Evolutionary conservation across 108 stramenopile genomes (phyloP).

Genomic region (Schizochytrium sp.): DNA sequence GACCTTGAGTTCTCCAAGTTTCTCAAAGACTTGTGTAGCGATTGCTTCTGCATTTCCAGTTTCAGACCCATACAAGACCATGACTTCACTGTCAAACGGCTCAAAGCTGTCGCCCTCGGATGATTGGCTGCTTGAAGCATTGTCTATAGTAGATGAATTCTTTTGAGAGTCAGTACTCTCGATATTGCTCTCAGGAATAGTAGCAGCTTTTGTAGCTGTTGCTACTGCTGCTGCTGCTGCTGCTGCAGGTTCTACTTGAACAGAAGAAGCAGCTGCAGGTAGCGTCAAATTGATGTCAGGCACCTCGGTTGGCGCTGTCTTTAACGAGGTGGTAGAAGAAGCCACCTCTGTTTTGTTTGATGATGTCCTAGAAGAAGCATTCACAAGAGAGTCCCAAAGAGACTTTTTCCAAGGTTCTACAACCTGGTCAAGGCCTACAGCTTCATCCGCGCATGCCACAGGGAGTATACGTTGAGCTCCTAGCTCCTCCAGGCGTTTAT

Average conservation of each 20-base stretch:
- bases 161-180: background rate
- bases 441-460: slow-evolving; percentile 87
- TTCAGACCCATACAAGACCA: slow-evolving; percentile 67
- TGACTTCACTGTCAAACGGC: background rate
- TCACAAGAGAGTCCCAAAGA: slow-evolving; percentile 57
- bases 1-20: background rate
- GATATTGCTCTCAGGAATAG: background rate
- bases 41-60: slow-evolving; percentile 69
- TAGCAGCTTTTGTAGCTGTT: background rate
- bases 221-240: background rate
- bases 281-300: background rate
- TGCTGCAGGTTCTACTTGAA: background rate
- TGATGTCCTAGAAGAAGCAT: background rate
- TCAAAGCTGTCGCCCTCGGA: background rate
- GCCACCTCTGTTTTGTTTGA: too few relatives aligned
- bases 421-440: slow-evolving; percentile 84
- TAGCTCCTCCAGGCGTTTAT: slow-evolving; percentile 78
- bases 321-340: too few relatives aligned
- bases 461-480: slow-evolving; percentile 77
- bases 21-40: slow-evolving; percentile 54
- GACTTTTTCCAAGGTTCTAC: slow-evolving; percentile 84
- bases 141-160: background rate
- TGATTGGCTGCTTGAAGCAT: background rate
- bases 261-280: too few relatives aligned
- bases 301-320: background rate